Percentiles rank a stretch among this genome's conserved stretches.
These are phyloP conservation scores for Neurospora africana DNA, from an alignment of 495 filamentous ascomycete genomes.

Conservation along the genomic window DNA sequence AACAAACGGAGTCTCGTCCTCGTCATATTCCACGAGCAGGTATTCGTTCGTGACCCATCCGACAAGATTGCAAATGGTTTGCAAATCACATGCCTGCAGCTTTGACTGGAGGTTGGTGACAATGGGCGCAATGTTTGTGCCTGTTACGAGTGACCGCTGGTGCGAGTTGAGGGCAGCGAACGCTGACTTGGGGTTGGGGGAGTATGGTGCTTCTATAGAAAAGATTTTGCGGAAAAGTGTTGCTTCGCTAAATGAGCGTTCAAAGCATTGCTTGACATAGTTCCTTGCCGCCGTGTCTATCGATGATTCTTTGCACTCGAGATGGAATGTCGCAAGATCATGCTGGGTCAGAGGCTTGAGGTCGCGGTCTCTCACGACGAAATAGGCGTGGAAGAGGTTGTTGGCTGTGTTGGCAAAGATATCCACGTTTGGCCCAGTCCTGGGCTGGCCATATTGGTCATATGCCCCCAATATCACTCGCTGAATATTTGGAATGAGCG, in stretches of 20 bases:
- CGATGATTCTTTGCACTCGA: slow-evolving; percentile 32
- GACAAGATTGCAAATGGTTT: slow-evolving; percentile 62
- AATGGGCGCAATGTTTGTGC: slow-evolving; percentile 36
- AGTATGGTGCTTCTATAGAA: slow-evolving; percentile 37
- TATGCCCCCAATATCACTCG: slow-evolving; percentile 43
- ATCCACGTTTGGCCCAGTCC: slow-evolving; percentile 38
- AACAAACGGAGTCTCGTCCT: slow-evolving; percentile 60
- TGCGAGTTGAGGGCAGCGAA: slow-evolving; percentile 31
- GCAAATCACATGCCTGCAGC: slow-evolving; percentile 31
- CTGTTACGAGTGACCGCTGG: slow-evolving; percentile 31
- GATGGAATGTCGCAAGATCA: slow-evolving; percentile 40
- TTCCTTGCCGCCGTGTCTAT: slow-evolving; percentile 36
- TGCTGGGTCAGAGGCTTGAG: slow-evolving; percentile 44
- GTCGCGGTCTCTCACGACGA: slow-evolving; percentile 34
- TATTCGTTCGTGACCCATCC: slow-evolving; percentile 78
- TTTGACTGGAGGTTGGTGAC: slow-evolving; percentile 33
- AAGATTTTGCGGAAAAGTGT: slow-evolving; percentile 38
- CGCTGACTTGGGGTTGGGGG: slow-evolving; percentile 28
- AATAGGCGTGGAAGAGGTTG: slow-evolving; percentile 35
- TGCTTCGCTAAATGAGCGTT: slow-evolving; percentile 38
- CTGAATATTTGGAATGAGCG: slow-evolving; percentile 35
- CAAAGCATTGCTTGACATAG: slow-evolving; percentile 40
- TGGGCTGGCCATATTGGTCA: slow-evolving; percentile 52
- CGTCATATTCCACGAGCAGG: slow-evolving; percentile 60
- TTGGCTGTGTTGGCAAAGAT: slow-evolving; percentile 52